Conservation (phyloP, 441 rosid genomes). For the Populus tomentosa region DNA sequence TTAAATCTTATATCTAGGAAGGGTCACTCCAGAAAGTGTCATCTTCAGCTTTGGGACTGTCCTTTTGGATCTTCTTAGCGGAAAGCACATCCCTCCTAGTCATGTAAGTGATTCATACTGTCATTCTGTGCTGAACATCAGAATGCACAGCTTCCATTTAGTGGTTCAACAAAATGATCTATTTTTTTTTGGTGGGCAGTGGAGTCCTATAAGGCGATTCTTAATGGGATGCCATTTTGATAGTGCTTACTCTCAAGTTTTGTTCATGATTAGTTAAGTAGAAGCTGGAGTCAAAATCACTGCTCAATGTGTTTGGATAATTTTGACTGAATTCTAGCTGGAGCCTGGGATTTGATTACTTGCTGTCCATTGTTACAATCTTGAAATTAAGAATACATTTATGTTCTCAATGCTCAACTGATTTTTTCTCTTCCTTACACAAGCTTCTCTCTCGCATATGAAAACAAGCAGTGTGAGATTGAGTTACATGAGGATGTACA, state of each 20-base stretch:
- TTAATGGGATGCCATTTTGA: not conserved
- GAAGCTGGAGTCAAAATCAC: not conserved
- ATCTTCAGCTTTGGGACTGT: constrained; percentile 88
- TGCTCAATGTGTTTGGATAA: not conserved
- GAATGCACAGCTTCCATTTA: not conserved
- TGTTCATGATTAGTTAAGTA: not conserved
- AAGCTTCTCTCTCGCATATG: too few species aligned
- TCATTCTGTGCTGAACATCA: not conserved
- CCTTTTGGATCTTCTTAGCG: constrained; percentile 88
- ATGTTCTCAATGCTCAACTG: not conserved
- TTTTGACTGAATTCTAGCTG: not conserved
- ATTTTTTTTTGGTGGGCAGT: not conserved
- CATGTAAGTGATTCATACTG: constrained; percentile 50
- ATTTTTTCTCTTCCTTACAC: not conserved
- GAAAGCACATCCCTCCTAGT: constrained; percentile 86
- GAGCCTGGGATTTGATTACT: not conserved
- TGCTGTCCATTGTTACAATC: not conserved
- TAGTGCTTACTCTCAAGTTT: not conserved
- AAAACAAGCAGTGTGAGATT: not conserved
- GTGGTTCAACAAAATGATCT: not conserved
- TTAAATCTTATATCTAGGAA: constrained; percentile 46
- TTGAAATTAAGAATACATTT: not conserved
- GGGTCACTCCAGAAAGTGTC: constrained; percentile 84
- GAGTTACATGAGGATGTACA: not conserved
- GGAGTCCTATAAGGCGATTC: not conserved